Base-by-base conservation (phyloP, 1,139 yeast genomes). In the Saccharomyces uvarum region DNA sequence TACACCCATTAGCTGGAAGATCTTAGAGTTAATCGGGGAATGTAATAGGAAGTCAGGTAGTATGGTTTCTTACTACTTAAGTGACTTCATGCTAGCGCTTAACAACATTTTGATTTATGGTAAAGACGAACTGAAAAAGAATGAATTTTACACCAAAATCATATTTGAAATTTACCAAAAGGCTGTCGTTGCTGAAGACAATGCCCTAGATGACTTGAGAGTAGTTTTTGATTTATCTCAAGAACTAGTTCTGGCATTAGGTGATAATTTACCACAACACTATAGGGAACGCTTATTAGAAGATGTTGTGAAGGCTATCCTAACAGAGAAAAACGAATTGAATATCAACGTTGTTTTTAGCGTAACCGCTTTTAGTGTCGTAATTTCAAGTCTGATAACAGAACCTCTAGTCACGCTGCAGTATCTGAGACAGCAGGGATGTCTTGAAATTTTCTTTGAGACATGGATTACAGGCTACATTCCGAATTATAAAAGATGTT, bases 101-200 rank as follows among this genome's bases (percentile, higher is more conserved):
- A 88, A 86, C 62, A 89, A 89, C 70, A 88, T 80, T 64, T 73
- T 91, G 61, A 81, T 85, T 42, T 91, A 83, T 68, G 97, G 97
- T 11, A 73, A 76, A 8, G 76, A 73, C 2, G 80, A 77, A 49
- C 68, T 87, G 54, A 72, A 74, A 46, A 66, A 71, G 57, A 68
- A 63, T 55, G 56, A 68, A 51, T 62, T 68, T 47, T 68, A 67
- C 55, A 59, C 67, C 2, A 66, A 61, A 24, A 68, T 69, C 3
- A 52, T 67, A 7, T 65, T 65, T 49, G 69, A 66, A 50, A 60
- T 68, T 7, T 69, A 55, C 57, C 61, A 33, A 58, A 71, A 59
- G 50, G 67, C 68, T 1, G 55, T 57, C 5, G 65, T 62, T 42
- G 67, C 66, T 48, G 75, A 72, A 53, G 71, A 68, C 21, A 59